phyloP scores from a whole-genome alignment of 345 rosid species.

The Barbarea vulgaris region DNA sequence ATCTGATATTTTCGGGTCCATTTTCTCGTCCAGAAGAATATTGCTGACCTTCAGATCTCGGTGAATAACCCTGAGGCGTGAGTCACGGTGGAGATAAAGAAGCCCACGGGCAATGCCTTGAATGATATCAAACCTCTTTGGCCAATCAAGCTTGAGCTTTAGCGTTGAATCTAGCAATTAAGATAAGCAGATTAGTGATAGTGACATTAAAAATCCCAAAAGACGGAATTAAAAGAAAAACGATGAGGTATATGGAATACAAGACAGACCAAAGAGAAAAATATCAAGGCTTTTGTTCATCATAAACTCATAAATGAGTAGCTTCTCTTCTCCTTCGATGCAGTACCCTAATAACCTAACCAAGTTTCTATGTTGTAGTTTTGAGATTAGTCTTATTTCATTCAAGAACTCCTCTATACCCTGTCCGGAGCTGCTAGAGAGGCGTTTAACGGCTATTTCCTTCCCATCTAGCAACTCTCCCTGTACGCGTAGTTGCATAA shows the following conservation, averaged over 20 bases:
- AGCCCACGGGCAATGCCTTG: slow-evolving; percentile 33
- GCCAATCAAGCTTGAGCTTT: slow-evolving; percentile 22
- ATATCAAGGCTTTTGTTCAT: too few species aligned
- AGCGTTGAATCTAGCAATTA: slow-evolving; percentile 25
- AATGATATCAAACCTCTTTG: slow-evolving; percentile 29
- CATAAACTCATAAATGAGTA: slow-evolving; percentile 64
- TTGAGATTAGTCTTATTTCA: slow-evolving; percentile 45
- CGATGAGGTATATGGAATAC: not conserved
- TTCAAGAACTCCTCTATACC: slow-evolving; percentile 53
- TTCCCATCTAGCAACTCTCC: slow-evolving; percentile 43
- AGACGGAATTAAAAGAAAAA: not conserved
- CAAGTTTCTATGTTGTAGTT: slow-evolving; percentile 73
- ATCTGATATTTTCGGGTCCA: slow-evolving; percentile 36
- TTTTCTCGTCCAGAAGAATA: slow-evolving; percentile 35
- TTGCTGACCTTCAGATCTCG: slow-evolving; percentile 35
- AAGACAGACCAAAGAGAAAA: slow-evolving; percentile 45
- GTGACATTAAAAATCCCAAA: not conserved
- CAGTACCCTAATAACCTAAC: slow-evolving; percentile 62
- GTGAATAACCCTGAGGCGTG: slow-evolving; percentile 33
- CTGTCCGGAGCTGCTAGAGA: slow-evolving; percentile 52
- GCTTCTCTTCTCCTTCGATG: slow-evolving; percentile 47
- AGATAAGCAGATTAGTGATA: not conserved
- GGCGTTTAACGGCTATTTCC: slow-evolving; percentile 55
- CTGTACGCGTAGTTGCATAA: slow-evolving; percentile 32
- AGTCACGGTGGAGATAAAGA: slow-evolving; percentile 36